Conservation (phyloP, 768 basidiomycete species). For the Naganishia antarctica region DNA sequence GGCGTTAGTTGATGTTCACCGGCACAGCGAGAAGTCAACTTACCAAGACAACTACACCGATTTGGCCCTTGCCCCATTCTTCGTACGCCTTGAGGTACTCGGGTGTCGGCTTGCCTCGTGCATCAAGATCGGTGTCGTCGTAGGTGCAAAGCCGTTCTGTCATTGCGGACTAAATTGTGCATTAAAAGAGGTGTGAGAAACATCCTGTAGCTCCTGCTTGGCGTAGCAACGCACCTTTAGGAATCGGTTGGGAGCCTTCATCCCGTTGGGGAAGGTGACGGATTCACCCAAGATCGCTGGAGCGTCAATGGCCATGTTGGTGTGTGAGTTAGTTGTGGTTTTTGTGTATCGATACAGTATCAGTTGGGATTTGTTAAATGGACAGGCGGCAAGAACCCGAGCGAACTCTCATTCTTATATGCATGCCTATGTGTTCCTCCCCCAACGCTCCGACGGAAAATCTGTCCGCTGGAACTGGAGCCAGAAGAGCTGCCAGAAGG, state of each 20-base stretch:
- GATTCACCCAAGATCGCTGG: constrained; percentile 26
- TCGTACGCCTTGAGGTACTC: constrained; percentile 44
- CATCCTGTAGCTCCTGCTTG: too few relatives aligned
- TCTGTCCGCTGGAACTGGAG: too few relatives aligned
- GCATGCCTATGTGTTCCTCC: too few relatives aligned
- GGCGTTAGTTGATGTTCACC: not conserved
- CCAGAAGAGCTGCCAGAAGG: too few relatives aligned
- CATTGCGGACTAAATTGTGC: constrained; percentile 36
- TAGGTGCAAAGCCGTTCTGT: constrained; percentile 45
- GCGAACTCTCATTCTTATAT: too few relatives aligned
- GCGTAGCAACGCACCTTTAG: constrained; percentile 26
- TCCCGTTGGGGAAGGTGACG: constrained; percentile 39
- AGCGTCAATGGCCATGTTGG: constrained; percentile 12
- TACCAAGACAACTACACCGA: constrained; percentile 41
- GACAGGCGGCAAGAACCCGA: too few relatives aligned
- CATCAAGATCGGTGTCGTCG: constrained; percentile 33
- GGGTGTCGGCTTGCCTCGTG: constrained; percentile 38
- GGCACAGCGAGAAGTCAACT: not conserved
- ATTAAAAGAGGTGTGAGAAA: not conserved
- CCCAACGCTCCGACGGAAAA: too few relatives aligned
- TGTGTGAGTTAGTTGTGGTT: not conserved
- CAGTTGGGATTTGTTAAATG: too few relatives aligned
- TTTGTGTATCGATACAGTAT: not conserved
- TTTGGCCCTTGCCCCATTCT: constrained; percentile 44
- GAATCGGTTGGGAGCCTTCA: constrained; percentile 38